Base-by-base conservation (phyloP, 306 rosid species). In the Quercus aquifolioides region DNA sequence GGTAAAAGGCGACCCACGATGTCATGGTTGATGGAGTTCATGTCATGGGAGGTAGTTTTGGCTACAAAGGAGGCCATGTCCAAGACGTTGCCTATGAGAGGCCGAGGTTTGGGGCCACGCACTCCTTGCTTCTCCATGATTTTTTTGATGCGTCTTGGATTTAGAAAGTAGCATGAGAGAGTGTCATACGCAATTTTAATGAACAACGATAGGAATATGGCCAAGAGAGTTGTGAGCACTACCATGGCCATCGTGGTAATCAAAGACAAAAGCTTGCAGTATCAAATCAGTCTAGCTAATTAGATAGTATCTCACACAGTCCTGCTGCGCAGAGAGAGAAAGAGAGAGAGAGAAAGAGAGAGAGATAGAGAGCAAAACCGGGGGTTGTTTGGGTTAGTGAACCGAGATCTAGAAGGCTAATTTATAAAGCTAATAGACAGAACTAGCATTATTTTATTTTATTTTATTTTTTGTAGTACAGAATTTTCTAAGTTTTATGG, bases 71-170 rank as follows among this genome's bases (percentile, higher is more conserved):
- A 77, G 5, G 90, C 86, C 90, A 93, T 86, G 85, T 91, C 94
- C 6, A 85, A 46, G 89, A 96, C 84, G 88, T 93, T 96, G 23
- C 99, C 98, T 15, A 84, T 78, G 69, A 96, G 86, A 52, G 79
- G 85, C 9, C 92, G 86, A 1, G 92, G 93, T 60, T 90, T 84
- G 0, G 99, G 99, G 52, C 99, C 99, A 33, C 80, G 85, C 54
- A 93, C 92, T 4, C 99, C 99, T 91, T 96, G 99, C 84, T 68
- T 78, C 56, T 87, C 96, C 99, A 96, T 96, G 78, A 79, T 84
- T 81, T 62, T 88, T 81, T 83, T 85, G 81, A 96, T 91, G 70
- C 96, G 87, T 51, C 89, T 82, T 6, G 99, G 99, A 19, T 86
- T 93, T 18, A 91, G 31, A 56, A 73, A 88, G 88, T 96, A 96